Evolutionary conservation across 2,329 filamentous ascomycete genomes (phyloP), one percentile per base, ranked within the genome.

Genomic region (Verticillium nonalfalfae): DNA sequence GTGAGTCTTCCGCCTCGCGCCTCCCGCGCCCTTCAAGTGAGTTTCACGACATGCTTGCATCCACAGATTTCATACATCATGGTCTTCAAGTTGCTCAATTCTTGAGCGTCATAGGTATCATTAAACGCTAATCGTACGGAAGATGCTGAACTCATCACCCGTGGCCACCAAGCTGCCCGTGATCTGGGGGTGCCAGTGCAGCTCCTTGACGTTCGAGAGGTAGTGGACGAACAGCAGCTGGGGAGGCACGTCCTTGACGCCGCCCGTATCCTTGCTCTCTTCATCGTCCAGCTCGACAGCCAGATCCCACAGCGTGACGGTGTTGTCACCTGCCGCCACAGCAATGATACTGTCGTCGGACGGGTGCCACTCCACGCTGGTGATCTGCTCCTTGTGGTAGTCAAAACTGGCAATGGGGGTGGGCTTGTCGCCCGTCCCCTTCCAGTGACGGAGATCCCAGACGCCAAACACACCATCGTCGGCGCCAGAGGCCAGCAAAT

Each of bases 131-230:
- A 94, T 94, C 1, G 90, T 93, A 74, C 90, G 88, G 77, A 93
- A 91, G 57, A 93, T 87, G 71, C 89, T 91, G 76, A 99, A 97
- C 75, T 88, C 88, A 70, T 93, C 90, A 10, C 95, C 95, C 0
- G 95, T 99, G 1, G 92, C 93, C 77, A 98, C 88, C 64, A 98
- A 78, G 38, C 87, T 88, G 35, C 95, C 95, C 0, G 92, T 90
- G 73, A 98, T 97, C 79, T 99, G 95, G 38, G 90, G 90, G 78
- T 98, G 94, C 94, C 95, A 99, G 78, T 99, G 95, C 40, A 93
- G 79, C 78, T 99, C 95, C 84, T 97, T 98, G 61, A 93, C 93
- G 68, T 91, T 88, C 70, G 96, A 90, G 80, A 96, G 92, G 74
- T 96, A 97, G 78, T 99, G 95, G 71, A 97, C 93, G 75, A 99